Percentiles rank a stretch among this genome's conserved stretches.
phyloP scores from a whole-genome alignment of 768 basidiomycete genomes.

The Imleria badia region DNA sequence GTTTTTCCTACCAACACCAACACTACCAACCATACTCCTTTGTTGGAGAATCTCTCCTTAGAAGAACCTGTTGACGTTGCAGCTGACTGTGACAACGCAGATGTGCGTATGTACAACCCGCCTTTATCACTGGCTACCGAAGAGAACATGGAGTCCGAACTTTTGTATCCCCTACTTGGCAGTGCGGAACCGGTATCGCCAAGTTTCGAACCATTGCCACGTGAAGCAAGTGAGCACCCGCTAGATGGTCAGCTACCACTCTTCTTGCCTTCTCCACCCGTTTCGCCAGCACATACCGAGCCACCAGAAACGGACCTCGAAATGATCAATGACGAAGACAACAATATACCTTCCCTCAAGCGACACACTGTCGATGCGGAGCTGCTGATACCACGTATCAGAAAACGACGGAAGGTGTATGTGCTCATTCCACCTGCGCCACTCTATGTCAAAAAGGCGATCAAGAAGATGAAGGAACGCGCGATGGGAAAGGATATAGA shows the following conservation, averaged over 20 bases:
- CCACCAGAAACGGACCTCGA: slow-evolving; percentile 25
- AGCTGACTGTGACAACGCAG: slow-evolving; percentile 8
- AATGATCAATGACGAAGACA: slow-evolving; percentile 6
- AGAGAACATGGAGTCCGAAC: slow-evolving; percentile 12
- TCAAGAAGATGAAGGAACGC: slow-evolving; percentile 16
- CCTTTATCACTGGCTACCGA: slow-evolving; percentile 5
- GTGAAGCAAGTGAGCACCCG: slow-evolving; percentile 9
- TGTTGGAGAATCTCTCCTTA: slow-evolving; percentile 22
- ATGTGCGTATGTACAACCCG: slow-evolving; percentile 25
- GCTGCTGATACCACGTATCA: slow-evolving; percentile 1
- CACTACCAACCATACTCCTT: slow-evolving; percentile 20
- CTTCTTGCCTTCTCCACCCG: slow-evolving; percentile 48
- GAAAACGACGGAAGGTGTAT: slow-evolving; percentile 30
- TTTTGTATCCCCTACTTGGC: slow-evolving; percentile 3
- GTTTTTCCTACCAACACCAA: slow-evolving; percentile 6
- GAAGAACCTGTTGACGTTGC: slow-evolving; percentile 12
- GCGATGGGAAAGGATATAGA: slow-evolving; percentile 15
- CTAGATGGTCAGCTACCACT: slow-evolving; percentile 37
- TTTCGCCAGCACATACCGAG: slow-evolving; percentile 29
- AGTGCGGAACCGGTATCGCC: neutral
- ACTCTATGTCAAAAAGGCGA: slow-evolving; percentile 21
- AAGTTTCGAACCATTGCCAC: slow-evolving; percentile 9
- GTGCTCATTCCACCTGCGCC: slow-evolving; percentile 31
- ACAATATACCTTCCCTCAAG: slow-evolving; percentile 17
- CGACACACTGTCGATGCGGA: slow-evolving; percentile 14